Evolutionary conservation across 306 rosid species (phyloP).

Genomic region (Casuarina glauca): DNA sequence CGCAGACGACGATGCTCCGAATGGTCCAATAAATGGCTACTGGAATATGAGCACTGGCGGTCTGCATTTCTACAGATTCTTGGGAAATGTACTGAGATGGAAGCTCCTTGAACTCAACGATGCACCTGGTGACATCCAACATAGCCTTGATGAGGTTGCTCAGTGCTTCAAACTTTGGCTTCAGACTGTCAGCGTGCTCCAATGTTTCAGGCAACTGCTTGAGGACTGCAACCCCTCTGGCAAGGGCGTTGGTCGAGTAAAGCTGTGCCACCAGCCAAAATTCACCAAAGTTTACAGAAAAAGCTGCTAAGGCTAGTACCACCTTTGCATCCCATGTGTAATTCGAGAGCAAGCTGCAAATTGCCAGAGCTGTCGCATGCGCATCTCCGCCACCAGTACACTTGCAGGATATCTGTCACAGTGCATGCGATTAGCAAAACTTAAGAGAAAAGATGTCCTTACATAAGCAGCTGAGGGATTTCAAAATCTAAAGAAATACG

Average conservation of each 20-base stretch:
- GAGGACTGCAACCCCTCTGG: slow-evolving; percentile 49
- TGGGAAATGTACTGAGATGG: slow-evolving; percentile 40
- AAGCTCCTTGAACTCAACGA: slow-evolving; percentile 53
- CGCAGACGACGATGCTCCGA: slow-evolving; percentile 53
- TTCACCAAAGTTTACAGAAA: slow-evolving; percentile 58
- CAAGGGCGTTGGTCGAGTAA: slow-evolving; percentile 44
- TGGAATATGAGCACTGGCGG: slow-evolving; percentile 42
- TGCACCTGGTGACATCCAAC: slow-evolving; percentile 50
- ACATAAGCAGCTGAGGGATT: no score
- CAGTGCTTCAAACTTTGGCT: slow-evolving; percentile 46
- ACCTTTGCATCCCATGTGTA: slow-evolving; percentile 72
- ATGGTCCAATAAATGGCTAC: slow-evolving; percentile 71
- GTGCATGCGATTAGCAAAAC: neutral
- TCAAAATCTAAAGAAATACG: no score
- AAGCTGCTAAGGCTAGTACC: slow-evolving; percentile 60
- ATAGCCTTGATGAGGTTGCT: slow-evolving; percentile 41
- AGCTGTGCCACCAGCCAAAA: slow-evolving; percentile 55
- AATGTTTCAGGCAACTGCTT: slow-evolving; percentile 53
- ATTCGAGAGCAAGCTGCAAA: slow-evolving; percentile 42
- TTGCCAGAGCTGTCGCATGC: slow-evolving; percentile 55
- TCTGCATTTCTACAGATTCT: slow-evolving; percentile 29
- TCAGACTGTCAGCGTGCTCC: slow-evolving; percentile 34
- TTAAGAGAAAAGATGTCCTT: no score
- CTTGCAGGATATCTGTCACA: slow-evolving; percentile 55
- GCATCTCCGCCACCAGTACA: slow-evolving; percentile 48